Conservation (phyloP, 1,139 yeast species). For the Lodderomyces parapsilosis region DNA sequence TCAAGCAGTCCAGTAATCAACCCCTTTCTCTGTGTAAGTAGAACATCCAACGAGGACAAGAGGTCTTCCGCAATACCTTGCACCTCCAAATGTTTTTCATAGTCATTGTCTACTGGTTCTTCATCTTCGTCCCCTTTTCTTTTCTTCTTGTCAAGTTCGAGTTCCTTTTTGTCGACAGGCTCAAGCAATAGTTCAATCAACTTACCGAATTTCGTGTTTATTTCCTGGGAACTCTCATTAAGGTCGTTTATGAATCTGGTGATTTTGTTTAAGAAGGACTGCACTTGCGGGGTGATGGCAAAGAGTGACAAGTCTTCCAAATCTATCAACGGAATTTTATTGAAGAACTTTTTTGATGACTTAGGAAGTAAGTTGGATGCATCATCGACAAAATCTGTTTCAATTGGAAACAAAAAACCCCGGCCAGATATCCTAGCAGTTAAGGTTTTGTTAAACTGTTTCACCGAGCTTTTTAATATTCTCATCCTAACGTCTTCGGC, state of each 20-base stretch:
- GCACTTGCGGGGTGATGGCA: conserved; percentile 22
- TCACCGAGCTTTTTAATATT: conserved; percentile 47
- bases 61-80: conserved; percentile 57
- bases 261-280: conserved; percentile 11
- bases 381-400: conserved; percentile 22
- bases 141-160: neutral
- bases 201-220: neutral
- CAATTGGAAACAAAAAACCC: conserved; percentile 16
- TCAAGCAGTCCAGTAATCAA: conserved; percentile 1
- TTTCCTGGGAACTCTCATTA: neutral
- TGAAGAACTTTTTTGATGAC: conserved; percentile 34
- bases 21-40: neutral
- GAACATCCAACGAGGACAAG: neutral
- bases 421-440: conserved; percentile 26
- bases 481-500: conserved; percentile 65
- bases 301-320: conserved; percentile 16
- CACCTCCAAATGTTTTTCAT: conserved; percentile 64
- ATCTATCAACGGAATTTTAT: conserved; percentile 28
- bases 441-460: conserved; percentile 29
- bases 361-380: conserved; percentile 35
- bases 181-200: neutral
- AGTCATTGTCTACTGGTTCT: conserved; percentile 73
- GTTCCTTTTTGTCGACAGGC: neutral
- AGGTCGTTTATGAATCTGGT: neutral
- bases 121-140: neutral